Evolutionary conservation across 768 basidiomycete genomes (phyloP), one percentile per base, ranked within the genome.

Genomic region (Boletus edulis): DNA sequence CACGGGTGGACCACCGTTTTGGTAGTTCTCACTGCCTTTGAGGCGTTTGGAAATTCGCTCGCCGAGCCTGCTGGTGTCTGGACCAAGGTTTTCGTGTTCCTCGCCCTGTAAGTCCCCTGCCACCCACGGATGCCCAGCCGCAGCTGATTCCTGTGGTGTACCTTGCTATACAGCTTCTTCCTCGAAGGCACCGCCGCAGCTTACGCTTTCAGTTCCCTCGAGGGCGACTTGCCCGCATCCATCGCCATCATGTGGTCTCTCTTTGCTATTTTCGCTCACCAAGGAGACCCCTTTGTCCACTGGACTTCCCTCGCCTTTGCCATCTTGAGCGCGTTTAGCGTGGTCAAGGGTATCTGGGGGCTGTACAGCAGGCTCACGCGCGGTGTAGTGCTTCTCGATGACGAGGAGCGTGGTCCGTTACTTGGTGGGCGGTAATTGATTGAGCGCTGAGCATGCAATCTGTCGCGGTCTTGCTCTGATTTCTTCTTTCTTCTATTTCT

Each of bases 21-120:
- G 49, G 84, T 94, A 54, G 70, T 94, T 63, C 72, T 94, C 60
- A 86, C 89, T 40, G 89, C 80, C 3, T 95, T 95, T 64, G 87
- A 93, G 60, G 93, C 93, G 0, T 95, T 95, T 63, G 95, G 96
- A 60, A 80, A 95, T 68, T 85, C 89, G 0, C 66, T 77, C 55
- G 71, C 67, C 55, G 75, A 88, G 53, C 73, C 67, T 32, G 86
- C 91, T 4, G 92, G 94, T 39, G 74, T 94, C 54, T 94, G 91
- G 87, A 95, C 93, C 67, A 94, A 95, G 67, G 86, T 96, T 67
- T 93, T 95, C 62, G 96, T 94, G 55, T 94, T 97, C 84, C 84
- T 98, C 29, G 90, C 82, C 41, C 76, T 96, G 85, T 91, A 73
- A 65, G 87, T 61, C 54, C 17, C 46, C 39, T 32, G 18, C 51